Base-by-base conservation (phyloP, 257 asterid species). In the Solanum acaule region DNA sequence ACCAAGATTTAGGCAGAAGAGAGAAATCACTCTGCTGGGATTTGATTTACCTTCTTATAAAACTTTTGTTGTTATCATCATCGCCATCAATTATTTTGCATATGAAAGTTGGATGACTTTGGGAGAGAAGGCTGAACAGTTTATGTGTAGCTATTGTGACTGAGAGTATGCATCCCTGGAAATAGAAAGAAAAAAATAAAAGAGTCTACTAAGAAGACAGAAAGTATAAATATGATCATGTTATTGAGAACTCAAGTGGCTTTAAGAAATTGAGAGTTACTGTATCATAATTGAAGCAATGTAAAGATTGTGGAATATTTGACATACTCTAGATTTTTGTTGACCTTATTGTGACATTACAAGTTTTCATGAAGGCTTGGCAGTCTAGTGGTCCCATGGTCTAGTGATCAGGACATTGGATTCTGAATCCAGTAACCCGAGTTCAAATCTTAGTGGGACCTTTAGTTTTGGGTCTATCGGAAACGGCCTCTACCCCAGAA, bases 301-400 rank as follows among this genome's bases (percentile, higher is more conserved):
- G 37, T 42, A 79, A 44, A 44, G 25, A 79, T 79, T 8, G 25
- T 42, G 38, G 10, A 42, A 0, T 42, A n/a, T 42, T 78, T n/a
- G 13, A 14, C 65, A 7, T 25, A 25, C 15, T 79, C 37, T 15
- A 79, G 0, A 27, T n/a, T 40, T 44, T 52, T 79, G 40, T 44
- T 44, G 4, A 76, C 37, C 38, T 79, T 16, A 9, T 40, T 79
- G 27, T 44, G 67, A 44, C 27, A 2, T 8, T 46, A 81, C 29
- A 81, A 25, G 1, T 78, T 40, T 78, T 78, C 65, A 78, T 78
- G 31, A 78, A 13, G 38, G 38, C 63, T 78, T 40, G 15, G 15
- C 14, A 77, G 59, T 76, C 22, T n/a, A 63, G 29, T 23, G 91
- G 91, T 88, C 85, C 90, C 87, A 59, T 59, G 68, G 68, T 59